These are phyloP conservation scores for Tuber borchii DNA, from an alignment of 495 filamentous ascomycete species.

Conservation along the genomic window DNA sequence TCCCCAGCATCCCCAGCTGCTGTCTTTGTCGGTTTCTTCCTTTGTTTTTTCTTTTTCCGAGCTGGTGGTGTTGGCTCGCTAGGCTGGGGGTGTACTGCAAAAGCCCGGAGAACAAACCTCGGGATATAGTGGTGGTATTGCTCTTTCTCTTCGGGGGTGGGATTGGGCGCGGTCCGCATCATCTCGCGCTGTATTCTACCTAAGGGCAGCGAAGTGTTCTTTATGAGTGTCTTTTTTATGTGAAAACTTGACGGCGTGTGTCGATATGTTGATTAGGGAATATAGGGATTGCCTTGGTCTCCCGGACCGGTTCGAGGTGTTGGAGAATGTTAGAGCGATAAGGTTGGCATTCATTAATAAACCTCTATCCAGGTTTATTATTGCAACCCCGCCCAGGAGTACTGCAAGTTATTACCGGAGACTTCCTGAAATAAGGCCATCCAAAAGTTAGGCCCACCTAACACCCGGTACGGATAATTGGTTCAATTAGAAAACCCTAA, in stretches of 20 bases:
- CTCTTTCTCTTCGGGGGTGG: too few relatives aligned
- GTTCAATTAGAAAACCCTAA: too few relatives aligned
- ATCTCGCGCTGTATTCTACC: neutral
- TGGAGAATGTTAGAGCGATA: neutral
- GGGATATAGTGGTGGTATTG: too few relatives aligned
- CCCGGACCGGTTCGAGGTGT: neutral
- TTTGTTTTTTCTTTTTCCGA: too few relatives aligned
- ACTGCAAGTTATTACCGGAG: too few relatives aligned
- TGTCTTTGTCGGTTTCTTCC: too few relatives aligned
- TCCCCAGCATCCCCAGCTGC: too few relatives aligned
- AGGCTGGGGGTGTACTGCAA: conserved; percentile 10
- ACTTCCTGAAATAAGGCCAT: too few relatives aligned
- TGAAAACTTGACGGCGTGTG: neutral
- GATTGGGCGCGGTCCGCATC: too few relatives aligned
- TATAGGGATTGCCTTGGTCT: neutral
- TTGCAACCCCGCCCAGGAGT: neutral
- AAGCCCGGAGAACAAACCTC: conserved; percentile 31
- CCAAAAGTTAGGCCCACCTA: too few relatives aligned
- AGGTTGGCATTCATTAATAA: neutral
- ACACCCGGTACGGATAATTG: too few relatives aligned
- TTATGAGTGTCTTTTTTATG: neutral
- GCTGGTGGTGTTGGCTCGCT: too few relatives aligned
- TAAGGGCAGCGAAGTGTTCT: neutral
- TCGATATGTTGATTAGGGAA: neutral
- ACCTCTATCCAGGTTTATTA: neutral